Conservation (phyloP, 2,329 filamentous ascomycete genomes). For the Penicillium sp. region DNA sequence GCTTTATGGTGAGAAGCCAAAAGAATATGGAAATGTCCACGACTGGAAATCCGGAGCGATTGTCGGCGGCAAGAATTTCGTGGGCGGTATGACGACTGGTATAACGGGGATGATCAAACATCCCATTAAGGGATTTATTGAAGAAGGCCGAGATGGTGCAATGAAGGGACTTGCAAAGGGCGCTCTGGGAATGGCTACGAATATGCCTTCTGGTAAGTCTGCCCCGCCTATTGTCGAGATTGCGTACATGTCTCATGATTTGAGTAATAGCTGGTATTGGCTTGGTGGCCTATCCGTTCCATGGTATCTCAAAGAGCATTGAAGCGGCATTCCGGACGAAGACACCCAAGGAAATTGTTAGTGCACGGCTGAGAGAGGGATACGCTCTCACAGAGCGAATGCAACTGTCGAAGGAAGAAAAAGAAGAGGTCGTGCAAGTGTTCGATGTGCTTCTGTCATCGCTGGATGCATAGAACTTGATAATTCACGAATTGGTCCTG, state of each 20-base stretch:
- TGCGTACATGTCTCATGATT: background rate
- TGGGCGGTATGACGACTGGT: slow-evolving; percentile 38
- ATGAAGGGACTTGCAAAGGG: slow-evolving; percentile 35
- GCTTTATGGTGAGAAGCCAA: slow-evolving; percentile 41
- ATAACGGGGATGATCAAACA: slow-evolving; percentile 35
- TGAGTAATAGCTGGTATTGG: slow-evolving; percentile 24
- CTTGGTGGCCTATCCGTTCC: slow-evolving; percentile 29
- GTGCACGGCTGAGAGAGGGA: slow-evolving; percentile 23
- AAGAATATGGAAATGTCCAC: slow-evolving; percentile 38
- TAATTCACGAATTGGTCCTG: background rate
- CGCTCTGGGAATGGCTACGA: slow-evolving; percentile 23
- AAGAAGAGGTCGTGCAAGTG: slow-evolving; percentile 19
- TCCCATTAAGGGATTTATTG: slow-evolving; percentile 34
- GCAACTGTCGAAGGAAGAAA: slow-evolving; percentile 22
- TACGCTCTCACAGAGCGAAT: slow-evolving; percentile 20
- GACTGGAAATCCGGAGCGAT: slow-evolving; percentile 38
- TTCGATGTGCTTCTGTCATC: slow-evolving; percentile 23
- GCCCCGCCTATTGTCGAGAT: background rate
- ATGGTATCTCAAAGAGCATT: slow-evolving; percentile 30
- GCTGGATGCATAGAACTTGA: slow-evolving; percentile 2
- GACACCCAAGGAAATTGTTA: slow-evolving; percentile 25
- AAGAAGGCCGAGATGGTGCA: slow-evolving; percentile 38
- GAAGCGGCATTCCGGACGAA: slow-evolving; percentile 26
- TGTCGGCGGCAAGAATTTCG: slow-evolving; percentile 40
- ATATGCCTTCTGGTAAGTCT: slow-evolving; percentile 26